A percentile compares a stretch with the other conserved stretches of the same genome.
Evolutionary conservation across 2,329 filamentous ascomycete genomes (phyloP).

Genomic region (Nigrospora oryzae): DNA sequence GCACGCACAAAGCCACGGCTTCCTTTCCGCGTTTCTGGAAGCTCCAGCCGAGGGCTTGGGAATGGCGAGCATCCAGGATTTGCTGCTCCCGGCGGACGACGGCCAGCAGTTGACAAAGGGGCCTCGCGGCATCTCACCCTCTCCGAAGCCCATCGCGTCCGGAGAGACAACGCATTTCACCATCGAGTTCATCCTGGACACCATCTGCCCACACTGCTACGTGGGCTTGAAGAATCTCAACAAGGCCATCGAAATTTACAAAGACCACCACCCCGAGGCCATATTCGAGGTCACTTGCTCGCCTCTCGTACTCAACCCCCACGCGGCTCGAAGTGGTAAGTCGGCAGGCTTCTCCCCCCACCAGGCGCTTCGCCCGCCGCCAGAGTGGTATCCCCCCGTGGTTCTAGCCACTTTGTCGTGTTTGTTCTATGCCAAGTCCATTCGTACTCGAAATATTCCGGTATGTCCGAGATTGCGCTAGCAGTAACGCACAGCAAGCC

Average conservation of each 20-base stretch:
- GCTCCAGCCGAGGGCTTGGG: too few species aligned
- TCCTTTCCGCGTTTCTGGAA: neutral
- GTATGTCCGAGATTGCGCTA: too few species aligned
- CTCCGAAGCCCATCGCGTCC: neutral
- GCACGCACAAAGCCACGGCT: neutral
- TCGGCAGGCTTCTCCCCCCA: neutral
- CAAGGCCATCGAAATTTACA: slow-evolving; percentile 32
- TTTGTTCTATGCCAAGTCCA: too few species aligned
- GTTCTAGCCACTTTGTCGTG: too few species aligned
- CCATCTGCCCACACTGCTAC: slow-evolving; percentile 44
- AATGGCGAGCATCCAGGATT: slow-evolving; percentile 19
- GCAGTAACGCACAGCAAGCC: too few species aligned
- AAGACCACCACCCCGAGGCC: slow-evolving; percentile 28
- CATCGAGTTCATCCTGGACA: slow-evolving; percentile 40
- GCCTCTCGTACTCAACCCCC: slow-evolving; percentile 32
- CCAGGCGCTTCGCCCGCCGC: too few species aligned
- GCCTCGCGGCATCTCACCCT: neutral
- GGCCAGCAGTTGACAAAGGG: neutral
- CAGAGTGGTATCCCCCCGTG: too few species aligned
- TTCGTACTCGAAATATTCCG: too few species aligned
- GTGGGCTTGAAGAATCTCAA: slow-evolving; percentile 38
- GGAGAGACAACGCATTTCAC: slow-evolving; percentile 21
- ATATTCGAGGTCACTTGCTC: slow-evolving; percentile 38
- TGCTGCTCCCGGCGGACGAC: slow-evolving; percentile 15
- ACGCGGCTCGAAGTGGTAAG: slow-evolving; percentile 19